Conservation (phyloP, 176 grass and related monocot species). For the Aechmea fasciata region DNA sequence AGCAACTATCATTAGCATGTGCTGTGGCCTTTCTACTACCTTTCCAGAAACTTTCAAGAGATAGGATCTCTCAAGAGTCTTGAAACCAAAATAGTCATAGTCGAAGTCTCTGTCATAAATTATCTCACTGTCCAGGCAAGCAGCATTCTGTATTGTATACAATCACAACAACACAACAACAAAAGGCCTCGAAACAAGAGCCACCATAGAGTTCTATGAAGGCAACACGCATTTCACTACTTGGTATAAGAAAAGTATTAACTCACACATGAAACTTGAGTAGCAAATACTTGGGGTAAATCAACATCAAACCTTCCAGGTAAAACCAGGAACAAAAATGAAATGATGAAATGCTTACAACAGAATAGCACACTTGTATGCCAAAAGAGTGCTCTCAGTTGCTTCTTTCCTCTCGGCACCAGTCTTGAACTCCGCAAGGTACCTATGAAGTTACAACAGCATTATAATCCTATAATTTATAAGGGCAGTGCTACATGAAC, state of each 20-base stretch:
- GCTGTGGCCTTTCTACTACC: conserved; percentile 72
- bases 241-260: not conserved
- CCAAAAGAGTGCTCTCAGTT: conserved; percentile 39
- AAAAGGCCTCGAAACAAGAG: not conserved
- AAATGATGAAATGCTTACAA: too few relatives aligned
- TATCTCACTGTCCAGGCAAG: conserved; percentile 82
- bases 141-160: conserved; percentile 56
- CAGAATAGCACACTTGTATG: conserved; percentile 20
- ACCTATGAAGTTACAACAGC: conserved; percentile 26
- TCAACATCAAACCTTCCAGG: not conserved
- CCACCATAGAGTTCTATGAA: not conserved
- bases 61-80: conserved; percentile 92
- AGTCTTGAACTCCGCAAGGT: conserved; percentile 46
- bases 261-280: not conserved
- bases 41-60: conserved; percentile 61
- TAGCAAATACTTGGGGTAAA: not conserved
- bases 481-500: too few relatives aligned
- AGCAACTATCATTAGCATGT: conserved; percentile 97
- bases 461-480: not conserved
- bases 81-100: conserved; percentile 96
- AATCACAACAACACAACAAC: conserved; percentile 1
- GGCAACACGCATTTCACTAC: not conserved
- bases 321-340: not conserved
- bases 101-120: conserved; percentile 98
- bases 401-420: conserved; percentile 52